Evolutionary conservation across 2,329 filamentous ascomycete genomes (phyloP), one percentile per base, ranked within the genome.

Genomic region (Sclerotiophoma versabilis): DNA sequence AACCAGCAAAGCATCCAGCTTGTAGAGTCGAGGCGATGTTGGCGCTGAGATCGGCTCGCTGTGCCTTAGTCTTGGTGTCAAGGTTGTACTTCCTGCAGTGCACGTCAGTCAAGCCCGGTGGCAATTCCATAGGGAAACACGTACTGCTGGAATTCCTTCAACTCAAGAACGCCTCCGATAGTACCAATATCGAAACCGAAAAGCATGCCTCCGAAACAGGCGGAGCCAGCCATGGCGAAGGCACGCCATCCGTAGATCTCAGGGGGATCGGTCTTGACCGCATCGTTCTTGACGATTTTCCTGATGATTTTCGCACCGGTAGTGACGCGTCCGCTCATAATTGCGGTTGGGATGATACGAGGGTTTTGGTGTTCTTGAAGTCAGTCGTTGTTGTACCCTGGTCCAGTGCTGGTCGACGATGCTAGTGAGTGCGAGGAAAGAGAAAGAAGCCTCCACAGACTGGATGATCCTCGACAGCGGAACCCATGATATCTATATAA

Each of bases 21-120:
- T 90, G 87, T 9, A 90, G 80, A 0, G 84, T 87, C n/a, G 86
- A 88, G 23, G 89, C 88, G 53, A 91, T 87, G 67, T 89, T 89
- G 59, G 87, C 84, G 39, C 82, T 82, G 41, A 88, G 76, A 60
- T 86, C 81, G 25, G 83, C 82, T 30, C 75, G 72, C 4, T 73
- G 80, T 2, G 77, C 71, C 25, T 72, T 68, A 44, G 73, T 71
- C 22, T 77, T 66, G 20, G 70, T 65, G 2, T 76, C 69, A 5
- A 87, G 75, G 1, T 80, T 77, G 59, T 85, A 88, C 62, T 83
- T 82, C 0, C 82, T 84, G 45, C 45, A 20, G 5, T 23, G 29
- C 42, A 23, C 30, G 49, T 69, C 29, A 45, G 43, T 19, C 5
- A 29, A 29, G 7, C 36, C 17, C 10, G 1, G 8, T 15, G 10